Conservation (phyloP, 345 rosid species). For the Salix exigua region DNA sequence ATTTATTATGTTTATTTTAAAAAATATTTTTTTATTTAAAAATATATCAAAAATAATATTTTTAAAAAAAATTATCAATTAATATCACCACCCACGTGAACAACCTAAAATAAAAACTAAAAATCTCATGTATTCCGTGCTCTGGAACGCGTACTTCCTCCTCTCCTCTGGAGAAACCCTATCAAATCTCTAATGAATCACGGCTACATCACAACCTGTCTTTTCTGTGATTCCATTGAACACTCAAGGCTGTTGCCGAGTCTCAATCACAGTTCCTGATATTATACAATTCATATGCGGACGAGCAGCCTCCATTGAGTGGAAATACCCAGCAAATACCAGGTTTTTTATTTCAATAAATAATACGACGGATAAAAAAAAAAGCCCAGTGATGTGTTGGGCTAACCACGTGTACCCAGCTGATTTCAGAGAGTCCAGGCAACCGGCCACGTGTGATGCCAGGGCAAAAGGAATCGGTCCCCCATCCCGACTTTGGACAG, state of each 20-base stretch:
- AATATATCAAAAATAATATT: too few relatives aligned
- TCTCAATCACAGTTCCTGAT: constrained; percentile 6
- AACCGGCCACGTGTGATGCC: constrained; percentile 41
- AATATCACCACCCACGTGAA: constrained; percentile 31
- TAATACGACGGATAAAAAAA: neutral
- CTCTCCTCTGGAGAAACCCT: constrained; percentile 20
- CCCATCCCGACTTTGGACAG: constrained; percentile 27
- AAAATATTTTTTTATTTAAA: too few relatives aligned
- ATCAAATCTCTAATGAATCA: neutral
- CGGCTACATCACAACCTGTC: neutral
- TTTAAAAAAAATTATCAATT: too few relatives aligned
- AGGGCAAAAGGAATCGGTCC: constrained; percentile 35
- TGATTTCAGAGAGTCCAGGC: constrained; percentile 21
- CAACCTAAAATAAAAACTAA: constrained; percentile 17
- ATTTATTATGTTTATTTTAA: too few relatives aligned
- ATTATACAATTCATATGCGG: neutral
- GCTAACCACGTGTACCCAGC: neutral
- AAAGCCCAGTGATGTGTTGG: neutral
- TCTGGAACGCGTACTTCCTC: neutral
- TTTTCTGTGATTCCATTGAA: constrained; percentile 7
- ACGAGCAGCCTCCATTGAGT: neutral
- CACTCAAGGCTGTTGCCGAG: constrained; percentile 16
- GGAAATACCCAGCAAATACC: neutral
- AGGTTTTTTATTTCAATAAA: neutral
- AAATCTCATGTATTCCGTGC: neutral